These are phyloP conservation scores for Diplocarpon rosae DNA, from an alignment of 2,329 filamentous ascomycete species.

Conservation along the genomic window DNA sequence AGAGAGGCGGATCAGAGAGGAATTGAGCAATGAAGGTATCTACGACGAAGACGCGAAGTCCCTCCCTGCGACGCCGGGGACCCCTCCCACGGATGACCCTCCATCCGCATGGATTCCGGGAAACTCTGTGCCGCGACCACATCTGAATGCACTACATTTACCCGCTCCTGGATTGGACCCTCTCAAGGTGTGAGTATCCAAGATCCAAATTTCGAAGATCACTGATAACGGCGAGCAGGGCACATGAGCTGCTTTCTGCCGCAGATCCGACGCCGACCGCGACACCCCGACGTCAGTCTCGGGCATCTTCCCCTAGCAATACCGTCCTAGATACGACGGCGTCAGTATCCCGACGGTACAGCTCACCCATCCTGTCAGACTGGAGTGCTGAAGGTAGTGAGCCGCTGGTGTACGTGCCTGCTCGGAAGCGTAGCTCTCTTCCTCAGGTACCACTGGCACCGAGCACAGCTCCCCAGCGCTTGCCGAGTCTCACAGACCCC, in stretches of 20 bases:
- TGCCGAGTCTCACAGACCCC: conserved; percentile 20
- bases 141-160: conserved; percentile 3
- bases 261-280: not conserved
- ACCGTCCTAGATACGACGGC: conserved; percentile 11
- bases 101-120: conserved; percentile 10
- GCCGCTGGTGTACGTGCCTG: conserved; percentile 6
- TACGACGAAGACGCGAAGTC: conserved; percentile 29
- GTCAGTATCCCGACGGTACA: conserved; percentile 3
- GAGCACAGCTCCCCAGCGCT: conserved; percentile 15
- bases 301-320: conserved; percentile 5
- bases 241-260: not conserved
- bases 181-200: not conserved
- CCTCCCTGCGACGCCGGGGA: conserved; percentile 10
- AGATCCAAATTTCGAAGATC: too few species aligned
- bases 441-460: conserved; percentile 17
- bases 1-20: conserved; percentile 46
- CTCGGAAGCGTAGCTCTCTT: conserved; percentile 14
- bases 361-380: conserved; percentile 15
- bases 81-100: conserved; percentile 4
- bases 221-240: not conserved
- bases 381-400: not conserved
- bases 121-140: conserved; percentile 8
- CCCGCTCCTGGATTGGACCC: conserved; percentile 4
- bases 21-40: conserved; percentile 38
- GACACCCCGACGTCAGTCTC: conserved; percentile 2